Base-by-base conservation (phyloP, 1,139 yeast species). In the Geotrichum restrictum region DNA sequence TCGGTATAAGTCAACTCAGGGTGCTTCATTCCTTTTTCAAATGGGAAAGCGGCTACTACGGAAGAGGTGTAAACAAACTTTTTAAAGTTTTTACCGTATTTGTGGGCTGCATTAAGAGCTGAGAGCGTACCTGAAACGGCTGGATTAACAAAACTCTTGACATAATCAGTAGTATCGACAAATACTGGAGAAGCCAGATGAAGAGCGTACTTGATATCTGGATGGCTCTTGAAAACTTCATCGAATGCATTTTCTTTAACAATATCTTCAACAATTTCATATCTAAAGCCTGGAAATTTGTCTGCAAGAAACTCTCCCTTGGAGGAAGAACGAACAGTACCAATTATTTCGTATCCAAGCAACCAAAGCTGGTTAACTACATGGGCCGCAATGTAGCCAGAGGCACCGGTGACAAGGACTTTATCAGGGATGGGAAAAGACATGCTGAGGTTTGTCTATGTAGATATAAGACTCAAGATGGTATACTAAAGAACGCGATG, bases 331-430 rank as follows among this genome's bases (percentile, higher is more conserved):
- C 88, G 72, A 1, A 79, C 86, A 1, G 83, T 74, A 8, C 85
- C 86, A 21, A 82, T 70, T 4, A 83, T 86, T 1, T 64, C 64
- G 63, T 77, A 79, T n/a, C 76, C 78, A 46, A 64, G 62, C 45
- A 56, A 53, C 38, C 69, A 58, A 38, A 69, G 63, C 32, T 60
- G 67, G 37, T 63, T 62, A 16, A 71, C 66, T 43, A 77, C 67
- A 58, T 78, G 79, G 51, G 72, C 75, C 34, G 82, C 81, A 57
- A 79, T 73, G 60, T 69, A 78, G 7, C 82, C 82, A 19, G 77
- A 68, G 21, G 80, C 80, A 34, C 82, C 83, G 2, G 81, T 71
- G 24, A 79, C 69, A 47, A 76, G 71, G 21, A 76, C 77, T 36
- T 16, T 34, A n/a, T 43, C 39, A 32, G 39, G 31, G 38, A 65